Conservation (phyloP, 371 early-diverging fungal genomes). For the Choanephora cucurbitarum region DNA sequence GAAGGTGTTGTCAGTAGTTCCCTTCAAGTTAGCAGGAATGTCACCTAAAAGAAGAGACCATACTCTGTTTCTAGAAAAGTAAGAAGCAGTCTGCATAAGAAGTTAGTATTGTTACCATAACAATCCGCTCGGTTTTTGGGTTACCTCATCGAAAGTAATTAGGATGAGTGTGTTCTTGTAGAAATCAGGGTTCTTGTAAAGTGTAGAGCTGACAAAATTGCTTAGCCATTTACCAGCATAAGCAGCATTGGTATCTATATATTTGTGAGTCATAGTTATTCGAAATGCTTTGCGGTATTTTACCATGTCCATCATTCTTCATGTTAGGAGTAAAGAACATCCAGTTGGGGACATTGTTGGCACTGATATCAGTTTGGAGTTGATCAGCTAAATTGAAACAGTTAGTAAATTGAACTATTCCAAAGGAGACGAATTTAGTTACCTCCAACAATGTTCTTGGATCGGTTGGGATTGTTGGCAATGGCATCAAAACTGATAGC, state of each 20-base stretch:
- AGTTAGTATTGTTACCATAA: background rate
- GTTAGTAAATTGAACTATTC: background rate
- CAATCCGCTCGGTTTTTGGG: no score
- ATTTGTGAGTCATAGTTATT: background rate
- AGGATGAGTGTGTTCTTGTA: conserved; percentile 25
- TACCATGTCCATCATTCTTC: conserved; percentile 30
- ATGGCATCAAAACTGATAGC: conserved; percentile 52
- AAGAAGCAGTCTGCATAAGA: conserved; percentile 17
- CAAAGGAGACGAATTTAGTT: background rate
- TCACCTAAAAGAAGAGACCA: conserved; percentile 36
- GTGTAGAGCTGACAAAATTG: conserved; percentile 25
- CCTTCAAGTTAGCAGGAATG: conserved; percentile 30
- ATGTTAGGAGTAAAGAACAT: conserved; percentile 36
- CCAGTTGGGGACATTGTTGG: conserved; percentile 27
- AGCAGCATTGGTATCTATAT: conserved; percentile 28
- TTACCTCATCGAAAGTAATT: conserved; percentile 36
- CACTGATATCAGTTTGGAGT: conserved; percentile 23
- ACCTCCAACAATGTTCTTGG: conserved; percentile 43
- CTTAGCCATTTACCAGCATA: conserved; percentile 38
- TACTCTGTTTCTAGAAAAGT: conserved; percentile 28
- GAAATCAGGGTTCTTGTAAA: conserved; percentile 23
- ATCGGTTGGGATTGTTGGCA: conserved; percentile 31
- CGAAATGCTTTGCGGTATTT: background rate
- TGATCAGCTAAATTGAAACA: conserved; percentile 10
- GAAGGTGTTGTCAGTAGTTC: conserved; percentile 50